These are phyloP conservation scores for Nannochloropsis granulata DNA, from an alignment of 108 stramenopile species.

Conservation along the genomic window DNA sequence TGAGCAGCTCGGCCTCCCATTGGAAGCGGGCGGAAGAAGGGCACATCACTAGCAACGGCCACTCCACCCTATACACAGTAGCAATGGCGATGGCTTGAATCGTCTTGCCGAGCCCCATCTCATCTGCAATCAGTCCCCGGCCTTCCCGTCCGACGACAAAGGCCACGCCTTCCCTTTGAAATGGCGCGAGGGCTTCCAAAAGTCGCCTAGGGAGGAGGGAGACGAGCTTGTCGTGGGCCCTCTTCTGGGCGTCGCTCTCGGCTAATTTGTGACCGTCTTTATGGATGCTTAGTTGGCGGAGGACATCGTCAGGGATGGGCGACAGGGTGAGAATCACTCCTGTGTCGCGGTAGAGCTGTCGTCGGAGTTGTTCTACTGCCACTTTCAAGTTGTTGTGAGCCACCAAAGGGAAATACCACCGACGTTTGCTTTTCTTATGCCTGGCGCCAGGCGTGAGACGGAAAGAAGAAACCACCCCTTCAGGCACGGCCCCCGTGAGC, in stretches of 20 bases:
- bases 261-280: not conserved
- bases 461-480: not conserved
- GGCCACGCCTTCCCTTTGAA: constrained; percentile 15
- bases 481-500: not conserved
- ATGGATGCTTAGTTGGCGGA: not conserved
- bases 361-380: not conserved
- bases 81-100: constrained; percentile 62
- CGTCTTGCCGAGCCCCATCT: constrained; percentile 29
- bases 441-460: not conserved
- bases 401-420: not conserved
- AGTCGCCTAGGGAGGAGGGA: constrained; percentile 3
- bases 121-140: constrained; percentile 22
- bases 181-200: constrained; percentile 9
- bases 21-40: constrained; percentile 63
- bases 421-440: not conserved
- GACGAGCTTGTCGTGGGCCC: not conserved
- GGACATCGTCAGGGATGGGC: not conserved
- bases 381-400: not conserved
- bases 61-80: constrained; percentile 54
- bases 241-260: not conserved
- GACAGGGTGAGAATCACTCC: not conserved
- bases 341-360: not conserved
- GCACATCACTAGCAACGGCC: constrained; percentile 71
- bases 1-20: constrained; percentile 76
- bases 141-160: constrained; percentile 11